Evolutionary conservation across 1,139 yeast species (phyloP).

Genomic region (Suhomyces coccinellae): DNA sequence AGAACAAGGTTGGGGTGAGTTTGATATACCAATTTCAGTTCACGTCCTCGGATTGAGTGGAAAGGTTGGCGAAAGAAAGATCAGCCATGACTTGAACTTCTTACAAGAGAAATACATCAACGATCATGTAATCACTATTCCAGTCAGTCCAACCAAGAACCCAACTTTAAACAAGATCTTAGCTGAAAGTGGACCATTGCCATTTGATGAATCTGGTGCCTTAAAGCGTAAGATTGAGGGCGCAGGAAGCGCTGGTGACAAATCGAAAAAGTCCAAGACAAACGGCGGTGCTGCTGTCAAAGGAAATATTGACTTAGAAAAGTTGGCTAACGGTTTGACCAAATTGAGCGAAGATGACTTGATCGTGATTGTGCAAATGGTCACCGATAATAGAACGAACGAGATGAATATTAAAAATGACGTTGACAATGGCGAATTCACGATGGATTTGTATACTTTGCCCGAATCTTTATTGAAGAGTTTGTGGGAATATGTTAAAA

Average conservation of each 20-base stretch:
- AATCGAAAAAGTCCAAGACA: slow-evolving; percentile 56
- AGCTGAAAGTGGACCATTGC: slow-evolving; percentile 80
- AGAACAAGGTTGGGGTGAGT: slow-evolving; percentile 99
- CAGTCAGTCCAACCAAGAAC: slow-evolving; percentile 63
- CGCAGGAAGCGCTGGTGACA: slow-evolving; percentile 42
- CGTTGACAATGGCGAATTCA: slow-evolving; percentile 95
- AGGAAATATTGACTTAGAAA: slow-evolving; percentile 82
- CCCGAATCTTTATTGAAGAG: slow-evolving; percentile 91
- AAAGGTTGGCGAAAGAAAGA: slow-evolving; percentile 82
- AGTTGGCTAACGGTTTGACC: slow-evolving; percentile 85
- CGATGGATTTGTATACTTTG: slow-evolving; percentile 90
- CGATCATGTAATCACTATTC: slow-evolving; percentile 76
- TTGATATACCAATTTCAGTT: slow-evolving; percentile 79
- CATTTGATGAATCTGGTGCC: slow-evolving; percentile 42
- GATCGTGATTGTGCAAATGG: slow-evolving; percentile 95
- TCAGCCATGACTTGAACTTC: slow-evolving; percentile 89
- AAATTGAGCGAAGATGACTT: slow-evolving; percentile 90
- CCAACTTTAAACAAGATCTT: slow-evolving; percentile 65
- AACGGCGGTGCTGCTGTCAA: slow-evolving; percentile 51
- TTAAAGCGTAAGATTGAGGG: slow-evolving; percentile 23
- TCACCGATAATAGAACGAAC: slow-evolving; percentile 90
- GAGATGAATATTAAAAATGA: slow-evolving; percentile 97
- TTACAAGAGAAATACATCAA: slow-evolving; percentile 71
- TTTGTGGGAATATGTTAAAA: slow-evolving; percentile 91
- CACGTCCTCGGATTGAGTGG: slow-evolving; percentile 66